Evolutionary conservation across 345 rosid species (phyloP).

Genomic region (Hibiscus mutabilis): DNA sequence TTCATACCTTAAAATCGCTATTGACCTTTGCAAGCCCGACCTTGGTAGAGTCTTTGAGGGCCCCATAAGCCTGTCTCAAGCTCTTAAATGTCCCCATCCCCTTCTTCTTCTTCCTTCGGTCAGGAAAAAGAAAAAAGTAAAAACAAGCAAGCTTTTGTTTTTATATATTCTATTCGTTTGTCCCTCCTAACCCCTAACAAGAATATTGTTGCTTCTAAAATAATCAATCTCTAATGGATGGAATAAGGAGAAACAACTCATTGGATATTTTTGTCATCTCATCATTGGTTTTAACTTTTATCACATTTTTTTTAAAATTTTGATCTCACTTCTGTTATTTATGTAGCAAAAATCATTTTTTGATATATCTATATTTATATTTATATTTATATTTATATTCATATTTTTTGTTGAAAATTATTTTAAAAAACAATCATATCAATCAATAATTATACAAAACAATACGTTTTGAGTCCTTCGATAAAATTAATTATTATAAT

Average conservation of each 20-base stretch:
- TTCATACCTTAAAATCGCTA: constrained; percentile 80
- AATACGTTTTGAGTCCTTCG: too few species aligned
- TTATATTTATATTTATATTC: too few species aligned
- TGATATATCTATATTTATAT: too few species aligned
- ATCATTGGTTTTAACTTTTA: not conserved
- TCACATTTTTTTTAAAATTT: not conserved
- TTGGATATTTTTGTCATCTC: not conserved
- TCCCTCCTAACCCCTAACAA: not conserved
- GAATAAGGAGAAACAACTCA: not conserved
- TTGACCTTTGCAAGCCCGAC: constrained; percentile 99
- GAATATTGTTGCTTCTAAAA: not conserved
- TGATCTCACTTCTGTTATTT: not conserved
- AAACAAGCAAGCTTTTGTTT: not conserved
- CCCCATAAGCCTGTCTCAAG: constrained; percentile 90
- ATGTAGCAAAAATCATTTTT: not conserved
- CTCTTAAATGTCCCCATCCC: constrained; percentile 74
- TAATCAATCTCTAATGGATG: not conserved
- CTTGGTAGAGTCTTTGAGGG: constrained; percentile 89
- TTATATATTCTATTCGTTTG: not conserved
- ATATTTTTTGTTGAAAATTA: too few species aligned
- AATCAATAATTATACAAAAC: too few species aligned
- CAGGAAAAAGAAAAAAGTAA: not conserved
- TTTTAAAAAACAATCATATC: too few species aligned
- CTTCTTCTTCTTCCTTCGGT: not conserved
- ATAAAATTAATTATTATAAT: too few species aligned